Evolutionary conservation across 2,329 filamentous ascomycete species (phyloP).

Genomic region (Paracoccidioides brasiliensis): DNA sequence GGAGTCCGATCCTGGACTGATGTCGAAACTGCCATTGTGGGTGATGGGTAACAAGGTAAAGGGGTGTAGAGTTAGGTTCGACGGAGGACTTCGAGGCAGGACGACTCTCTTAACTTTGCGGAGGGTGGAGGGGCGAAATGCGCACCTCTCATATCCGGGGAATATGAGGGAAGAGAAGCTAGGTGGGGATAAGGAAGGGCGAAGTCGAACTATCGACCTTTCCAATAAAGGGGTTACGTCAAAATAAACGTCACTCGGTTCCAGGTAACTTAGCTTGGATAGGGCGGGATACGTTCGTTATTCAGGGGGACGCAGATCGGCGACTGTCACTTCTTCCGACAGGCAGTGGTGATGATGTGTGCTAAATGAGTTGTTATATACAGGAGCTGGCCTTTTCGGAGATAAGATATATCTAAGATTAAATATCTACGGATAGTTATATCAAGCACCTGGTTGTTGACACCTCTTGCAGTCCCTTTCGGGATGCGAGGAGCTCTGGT

Average conservation of each 20-base stretch:
- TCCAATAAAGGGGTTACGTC: not conserved
- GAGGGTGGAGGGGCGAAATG: not conserved
- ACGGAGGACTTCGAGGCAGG: not conserved
- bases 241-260: not conserved
- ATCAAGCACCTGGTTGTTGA: no score
- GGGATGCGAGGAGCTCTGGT: not conserved
- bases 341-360: no score
- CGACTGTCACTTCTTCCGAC: no score
- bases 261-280: no score
- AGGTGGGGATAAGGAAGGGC: not conserved
- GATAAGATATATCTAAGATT: no score
- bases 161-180: not conserved
- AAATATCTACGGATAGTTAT: no score
- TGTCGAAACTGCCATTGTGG: conserved; percentile 20
- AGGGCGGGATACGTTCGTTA: no score
- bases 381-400: no score
- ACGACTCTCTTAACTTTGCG: not conserved
- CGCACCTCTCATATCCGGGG: not conserved
- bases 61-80: not conserved
- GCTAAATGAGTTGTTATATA: no score
- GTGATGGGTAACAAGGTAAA: not conserved
- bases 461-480: no score
- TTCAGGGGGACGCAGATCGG: no score
- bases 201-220: not conserved
- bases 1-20: conserved; percentile 94